phyloP scores from a whole-genome alignment of 2,329 filamentous ascomycete species.

The Nemania diffusa region DNA sequence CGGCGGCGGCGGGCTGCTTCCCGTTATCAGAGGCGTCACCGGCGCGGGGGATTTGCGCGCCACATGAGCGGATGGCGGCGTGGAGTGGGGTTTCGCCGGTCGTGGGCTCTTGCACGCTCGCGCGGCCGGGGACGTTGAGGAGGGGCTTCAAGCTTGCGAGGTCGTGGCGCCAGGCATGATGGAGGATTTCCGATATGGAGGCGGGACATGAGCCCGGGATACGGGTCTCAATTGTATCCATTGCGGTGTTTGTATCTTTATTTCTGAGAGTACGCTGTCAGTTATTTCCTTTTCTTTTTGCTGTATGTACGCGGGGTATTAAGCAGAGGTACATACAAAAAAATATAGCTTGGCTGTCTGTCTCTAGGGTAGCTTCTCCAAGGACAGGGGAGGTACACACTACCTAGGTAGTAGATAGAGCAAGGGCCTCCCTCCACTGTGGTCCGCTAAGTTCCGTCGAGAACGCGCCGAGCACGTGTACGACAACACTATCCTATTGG shows the following conservation, averaged over 20 bases:
- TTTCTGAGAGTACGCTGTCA: background rate
- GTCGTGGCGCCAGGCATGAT: slow-evolving; percentile 69
- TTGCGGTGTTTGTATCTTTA: slow-evolving; percentile 7
- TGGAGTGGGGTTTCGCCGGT: slow-evolving; percentile 91
- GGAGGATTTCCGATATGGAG: slow-evolving; percentile 62
- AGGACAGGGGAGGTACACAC: slow-evolving; percentile 53
- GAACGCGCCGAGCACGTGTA: slow-evolving; percentile 46
- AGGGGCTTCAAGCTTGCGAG: slow-evolving; percentile 74
- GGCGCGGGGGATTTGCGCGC: slow-evolving; percentile 47
- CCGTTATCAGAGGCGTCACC: slow-evolving; percentile 45
- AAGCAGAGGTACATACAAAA: slow-evolving; percentile 22
- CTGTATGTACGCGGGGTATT: slow-evolving; percentile 18
- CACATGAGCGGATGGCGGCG: slow-evolving; percentile 84
- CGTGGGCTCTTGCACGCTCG: slow-evolving; percentile 83
- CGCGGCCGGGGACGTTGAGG: slow-evolving; percentile 68
- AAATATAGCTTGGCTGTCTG: too few species aligned
- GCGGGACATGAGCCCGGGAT: slow-evolving; percentile 65
- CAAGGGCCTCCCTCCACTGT: too few species aligned
- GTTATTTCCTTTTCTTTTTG: background rate
- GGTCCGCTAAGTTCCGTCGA: background rate
- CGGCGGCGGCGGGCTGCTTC: slow-evolving; percentile 44
- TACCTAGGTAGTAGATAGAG: too few species aligned
- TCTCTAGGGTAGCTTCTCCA: slow-evolving; percentile 47
- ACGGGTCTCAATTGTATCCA: slow-evolving; percentile 63
- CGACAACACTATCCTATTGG: slow-evolving; percentile 58